Base-by-base conservation (phyloP, 495 filamentous ascomycete species). In the Trichoderma parareesei region DNA sequence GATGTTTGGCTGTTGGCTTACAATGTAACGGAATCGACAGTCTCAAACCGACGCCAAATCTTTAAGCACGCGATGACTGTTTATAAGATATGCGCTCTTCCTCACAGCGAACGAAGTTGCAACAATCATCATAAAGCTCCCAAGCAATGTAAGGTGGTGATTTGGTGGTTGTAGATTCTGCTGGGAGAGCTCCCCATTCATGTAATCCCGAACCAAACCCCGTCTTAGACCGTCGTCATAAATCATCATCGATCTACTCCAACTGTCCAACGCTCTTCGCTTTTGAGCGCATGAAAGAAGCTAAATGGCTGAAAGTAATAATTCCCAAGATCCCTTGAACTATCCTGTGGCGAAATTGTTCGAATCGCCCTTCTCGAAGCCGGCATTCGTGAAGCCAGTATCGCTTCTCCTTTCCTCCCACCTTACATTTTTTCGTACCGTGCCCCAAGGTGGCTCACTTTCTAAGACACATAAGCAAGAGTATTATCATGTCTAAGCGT, bases 401-500 rank as follows among this genome's bases (percentile, higher is more conserved):
- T 18, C 8, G 4, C n/a, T 4, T 18, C 5, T 4, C 4, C 16
- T 20, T 18, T 49, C 16, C 46, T 6, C 20, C 20, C n/a, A 6
- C 2, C 46, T 9, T 0, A 7, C 18, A 5, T 13, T 38, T 35
- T 37, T 57, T 27, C 18, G 9, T 57, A 27, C 27, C 27, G 27
- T 27, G 27, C 27, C 27, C 27, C 27, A 27, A 27, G 27, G 9
- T 9, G 16, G 20, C 8, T 33, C 53, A 2, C 5, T 10, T 1
- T 57, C 6, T 9, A 49, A 35, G 53, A 63, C 2, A 18, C 61
- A 63, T 80, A 81, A 5, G 82, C 73, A 64, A 88, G 68, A 33
- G 84, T 87, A 64, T 82, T 77, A 67, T 85, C 82, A 10, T 79
- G 74, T 55, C 81, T 74, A 42, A 88, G 76, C 38, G 68, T 79